A percentile compares a stretch with the other conserved stretches of the same genome.
Evolutionary conservation across 495 filamentous ascomycete genomes (phyloP).

Genomic region (Haplographium delicatum): DNA sequence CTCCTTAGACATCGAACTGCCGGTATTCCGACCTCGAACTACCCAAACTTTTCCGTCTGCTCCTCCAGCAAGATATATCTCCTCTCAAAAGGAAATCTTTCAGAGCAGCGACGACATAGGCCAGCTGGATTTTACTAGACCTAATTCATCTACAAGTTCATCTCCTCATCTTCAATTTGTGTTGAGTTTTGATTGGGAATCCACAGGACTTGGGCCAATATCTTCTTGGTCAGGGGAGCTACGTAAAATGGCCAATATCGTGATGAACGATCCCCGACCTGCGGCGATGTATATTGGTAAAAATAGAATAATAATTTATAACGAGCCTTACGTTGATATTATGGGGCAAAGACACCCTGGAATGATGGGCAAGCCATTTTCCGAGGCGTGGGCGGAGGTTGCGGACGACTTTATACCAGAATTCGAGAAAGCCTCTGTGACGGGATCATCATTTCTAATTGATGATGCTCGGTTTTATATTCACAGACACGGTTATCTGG

Average conservation of each 20-base stretch:
- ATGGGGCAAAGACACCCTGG: conserved; percentile 10
- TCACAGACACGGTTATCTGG: conserved; percentile 16
- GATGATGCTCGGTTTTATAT: conserved; percentile 15
- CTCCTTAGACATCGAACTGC: conserved; percentile 4
- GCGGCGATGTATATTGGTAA: conserved; percentile 16
- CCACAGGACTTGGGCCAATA: conserved; percentile 13
- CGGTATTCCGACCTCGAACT: background rate
- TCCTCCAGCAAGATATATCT: background rate
- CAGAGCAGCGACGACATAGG: background rate
- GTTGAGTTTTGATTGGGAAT: conserved; percentile 15
- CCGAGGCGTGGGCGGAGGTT: conserved; percentile 14
- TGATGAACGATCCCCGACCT: conserved; percentile 16
- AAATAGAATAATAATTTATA: conserved; percentile 9
- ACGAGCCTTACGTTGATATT: conserved; percentile 8
- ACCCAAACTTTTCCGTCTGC: conserved; percentile 3
- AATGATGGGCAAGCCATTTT: conserved; percentile 15
- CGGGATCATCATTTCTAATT: background rate
- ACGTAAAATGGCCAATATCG: conserved; percentile 13
- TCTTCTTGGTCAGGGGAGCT: conserved; percentile 9
- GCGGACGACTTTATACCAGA: conserved; percentile 7
- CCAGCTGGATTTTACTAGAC: conserved; percentile 9
- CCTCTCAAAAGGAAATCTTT: background rate
- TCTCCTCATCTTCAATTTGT: conserved; percentile 8
- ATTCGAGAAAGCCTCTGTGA: conserved; percentile 11
- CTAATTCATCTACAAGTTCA: background rate